Base-by-base conservation (phyloP, 371 early-diverging fungal genomes). In the Mortierella sp. region DNA sequence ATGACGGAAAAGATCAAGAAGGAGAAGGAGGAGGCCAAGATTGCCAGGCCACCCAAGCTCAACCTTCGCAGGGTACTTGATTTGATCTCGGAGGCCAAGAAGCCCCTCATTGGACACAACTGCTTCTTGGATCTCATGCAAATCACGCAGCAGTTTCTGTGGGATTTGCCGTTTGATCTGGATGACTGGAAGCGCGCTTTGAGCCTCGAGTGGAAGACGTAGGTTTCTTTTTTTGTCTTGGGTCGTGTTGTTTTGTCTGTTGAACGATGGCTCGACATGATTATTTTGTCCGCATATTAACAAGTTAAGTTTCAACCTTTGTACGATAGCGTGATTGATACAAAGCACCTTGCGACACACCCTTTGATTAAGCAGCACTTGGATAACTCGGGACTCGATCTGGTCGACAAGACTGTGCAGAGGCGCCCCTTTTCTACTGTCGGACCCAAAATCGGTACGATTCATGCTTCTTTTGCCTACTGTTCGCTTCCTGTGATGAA, bases 41-140 rank as follows among this genome's bases (percentile, higher is more conserved):
- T 81, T 35, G 65, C 81, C 11, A 77, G 74, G 29, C 78, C 81
- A 16, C 87, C 83, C 3, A 74, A 18, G 24, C 84, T 89, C 71
- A 89, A 89, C 80, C 93, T 96, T 75, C 90, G 94, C 43, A 88
- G 80, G n/a, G 90, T 96, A n/a, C 90, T 96, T 65, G 95, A 96
- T 24, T 74, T 90, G 71, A 87, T 95, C 58, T 78, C 90, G n/a
- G 82, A 84, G 29, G 80, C 92, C 3, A 88, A 89, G 73, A 93
- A 93, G 75, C 95, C 95, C 10, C 75, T 96, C 12, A 85, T 95
- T 55, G 96, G 95, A 29, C 96, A 96, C 86, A 96, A 96, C 85
- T 90, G 93, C 88, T 88, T 91, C 68, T 88, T 95, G 55, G 96
- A 96, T 81, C 82, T 95, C 32, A 90, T 91, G 81, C 95, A 94